Percentiles rank a stretch among this genome's conserved stretches.
Evolutionary conservation across 257 asterid species (phyloP).

Genomic region (Solanum pinnatisectum): DNA sequence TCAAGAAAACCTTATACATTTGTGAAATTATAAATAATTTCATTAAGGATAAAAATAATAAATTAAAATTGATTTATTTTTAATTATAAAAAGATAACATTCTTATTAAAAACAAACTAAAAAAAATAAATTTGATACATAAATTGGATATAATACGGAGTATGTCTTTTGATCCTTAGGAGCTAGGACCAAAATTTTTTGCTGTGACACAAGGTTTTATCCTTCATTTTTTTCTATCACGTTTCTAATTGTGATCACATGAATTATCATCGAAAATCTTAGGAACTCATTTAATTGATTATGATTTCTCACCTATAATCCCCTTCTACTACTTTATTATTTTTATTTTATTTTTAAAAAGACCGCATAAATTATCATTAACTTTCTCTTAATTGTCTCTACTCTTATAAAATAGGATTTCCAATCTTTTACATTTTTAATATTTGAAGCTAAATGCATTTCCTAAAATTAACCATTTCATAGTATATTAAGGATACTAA

Average conservation of each 20-base stretch:
- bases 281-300: not conserved
- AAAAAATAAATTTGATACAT: not conserved
- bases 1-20: no score
- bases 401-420: not conserved
- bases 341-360: no score
- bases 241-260: not conserved
- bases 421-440: not conserved
- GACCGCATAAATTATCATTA: not conserved
- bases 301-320: not conserved
- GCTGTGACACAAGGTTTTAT: not conserved
- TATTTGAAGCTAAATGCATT: not conserved
- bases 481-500: not conserved
- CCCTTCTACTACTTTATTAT: no score
- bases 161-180: not conserved
- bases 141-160: rapidly evolving
- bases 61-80: no score
- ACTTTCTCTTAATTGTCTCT: not conserved
- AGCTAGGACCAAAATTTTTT: not conserved
- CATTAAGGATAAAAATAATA: no score
- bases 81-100: no score
- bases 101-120: not conserved
- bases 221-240: not conserved
- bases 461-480: not conserved
- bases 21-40: no score
- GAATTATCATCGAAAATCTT: not conserved